Percentiles rank a stretch among this genome's conserved stretches.
phyloP scores from a whole-genome alignment of 352 stramenopile species.

The Pythium pectinolyticum region DNA sequence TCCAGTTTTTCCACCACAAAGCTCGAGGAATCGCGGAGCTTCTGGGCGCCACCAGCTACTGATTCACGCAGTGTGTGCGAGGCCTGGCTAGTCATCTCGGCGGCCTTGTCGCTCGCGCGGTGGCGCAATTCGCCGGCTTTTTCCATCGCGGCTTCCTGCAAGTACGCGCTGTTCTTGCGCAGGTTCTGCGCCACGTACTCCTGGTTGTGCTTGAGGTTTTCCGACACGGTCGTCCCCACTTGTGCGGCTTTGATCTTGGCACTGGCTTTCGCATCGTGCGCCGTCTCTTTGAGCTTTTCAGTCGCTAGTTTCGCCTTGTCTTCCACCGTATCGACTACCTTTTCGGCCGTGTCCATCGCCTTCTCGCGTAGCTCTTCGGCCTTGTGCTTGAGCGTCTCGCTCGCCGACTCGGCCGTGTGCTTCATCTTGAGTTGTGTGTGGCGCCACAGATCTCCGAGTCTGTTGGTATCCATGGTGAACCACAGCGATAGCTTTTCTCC shows the following conservation, averaged over 20 bases:
- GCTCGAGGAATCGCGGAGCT: slow-evolving; percentile 50
- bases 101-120: slow-evolving; percentile 6
- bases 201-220: slow-evolving; percentile 54
- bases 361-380: slow-evolving; percentile 27
- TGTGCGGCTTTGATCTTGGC: slow-evolving; percentile 33
- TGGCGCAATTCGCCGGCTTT: slow-evolving; percentile 30
- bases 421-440: slow-evolving; percentile 23
- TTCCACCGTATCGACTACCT: slow-evolving; percentile 22
- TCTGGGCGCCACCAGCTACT: slow-evolving; percentile 41
- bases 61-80: slow-evolving; percentile 19
- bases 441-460: slow-evolving; percentile 8
- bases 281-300: slow-evolving; percentile 22
- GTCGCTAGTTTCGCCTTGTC: slow-evolving; percentile 23
- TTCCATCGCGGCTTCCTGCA: slow-evolving; percentile 40
- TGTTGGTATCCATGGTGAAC: slow-evolving; percentile 3
- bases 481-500: too few relatives aligned
- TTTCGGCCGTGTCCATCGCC: slow-evolving; percentile 18
- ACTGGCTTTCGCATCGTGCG: slow-evolving; percentile 25
- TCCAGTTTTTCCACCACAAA: slow-evolving; percentile 55
- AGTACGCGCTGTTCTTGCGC: slow-evolving; percentile 36
- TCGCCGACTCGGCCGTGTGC: slow-evolving; percentile 4
- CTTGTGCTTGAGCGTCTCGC: slow-evolving; percentile 24
- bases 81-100: slow-evolving; percentile 1
- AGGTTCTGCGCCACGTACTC: slow-evolving; percentile 41
- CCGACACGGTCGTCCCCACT: slow-evolving; percentile 32